A percentile compares a stretch with the other conserved stretches of the same genome.
phyloP scores from a whole-genome alignment of 2,329 filamentous ascomycete genomes.

The Microdochium nivale region DNA sequence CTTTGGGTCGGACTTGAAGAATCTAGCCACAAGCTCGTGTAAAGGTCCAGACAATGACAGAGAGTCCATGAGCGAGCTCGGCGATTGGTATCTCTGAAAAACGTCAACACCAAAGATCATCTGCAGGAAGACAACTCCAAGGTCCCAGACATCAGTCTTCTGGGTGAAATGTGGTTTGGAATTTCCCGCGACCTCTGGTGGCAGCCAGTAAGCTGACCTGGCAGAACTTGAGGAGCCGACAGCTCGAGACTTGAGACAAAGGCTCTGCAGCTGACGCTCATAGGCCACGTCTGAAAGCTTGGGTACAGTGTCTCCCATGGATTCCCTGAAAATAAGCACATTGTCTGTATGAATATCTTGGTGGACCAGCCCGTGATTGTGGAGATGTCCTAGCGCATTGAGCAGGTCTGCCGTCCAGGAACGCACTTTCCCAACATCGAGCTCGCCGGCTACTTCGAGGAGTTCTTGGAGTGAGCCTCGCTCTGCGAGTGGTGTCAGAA shows the following conservation, averaged over 20 bases:
- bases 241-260: constrained; percentile 44
- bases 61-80: constrained; percentile 62
- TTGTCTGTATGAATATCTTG: constrained; percentile 75
- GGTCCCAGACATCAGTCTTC: constrained; percentile 92
- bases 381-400: constrained; percentile 79
- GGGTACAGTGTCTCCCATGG: constrained; percentile 59
- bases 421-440: constrained; percentile 68
- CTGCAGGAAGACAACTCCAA: constrained; percentile 84
- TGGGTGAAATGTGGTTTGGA: constrained; percentile 56
- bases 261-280: constrained; percentile 56
- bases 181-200: constrained; percentile 63
- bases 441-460: constrained; percentile 66
- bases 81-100: constrained; percentile 69
- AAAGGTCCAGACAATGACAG: constrained; percentile 66
- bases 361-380: constrained; percentile 77
- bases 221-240: constrained; percentile 48
- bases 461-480: constrained; percentile 78
- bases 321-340: constrained; percentile 64
- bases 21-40: constrained; percentile 70
- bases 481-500: constrained; percentile 69
- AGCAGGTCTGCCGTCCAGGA: constrained; percentile 89
- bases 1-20: constrained; percentile 79
- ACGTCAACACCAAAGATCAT: constrained; percentile 86
- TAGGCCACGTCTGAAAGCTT: constrained; percentile 70
- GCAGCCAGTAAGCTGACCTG: constrained; percentile 74